Conservation (phyloP, 345 rosid species). For the Gossypium sturtianum region DNA sequence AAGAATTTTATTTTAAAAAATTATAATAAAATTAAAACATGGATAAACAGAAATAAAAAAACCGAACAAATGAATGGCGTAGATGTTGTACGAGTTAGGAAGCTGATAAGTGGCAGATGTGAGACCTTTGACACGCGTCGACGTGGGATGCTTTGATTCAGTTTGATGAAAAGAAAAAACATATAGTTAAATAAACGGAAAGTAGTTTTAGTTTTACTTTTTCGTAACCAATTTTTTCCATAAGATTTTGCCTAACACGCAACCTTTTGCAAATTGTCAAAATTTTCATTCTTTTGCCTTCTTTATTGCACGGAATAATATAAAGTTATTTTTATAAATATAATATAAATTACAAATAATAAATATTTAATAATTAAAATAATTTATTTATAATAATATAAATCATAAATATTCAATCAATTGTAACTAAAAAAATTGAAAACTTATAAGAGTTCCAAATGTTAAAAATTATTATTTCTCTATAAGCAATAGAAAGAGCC, state of each 20-base stretch:
- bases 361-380: too few species aligned
- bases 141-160: not conserved
- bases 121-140: not conserved
- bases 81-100: not conserved
- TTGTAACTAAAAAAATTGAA: too few species aligned
- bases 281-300: not conserved
- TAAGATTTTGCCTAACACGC: conserved; percentile 41
- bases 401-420: too few species aligned
- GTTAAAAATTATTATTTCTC: too few species aligned
- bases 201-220: not conserved
- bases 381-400: too few species aligned
- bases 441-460: too few species aligned
- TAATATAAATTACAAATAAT: too few species aligned
- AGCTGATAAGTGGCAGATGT: not conserved
- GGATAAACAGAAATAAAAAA: too few species aligned
- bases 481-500: too few species aligned
- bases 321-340: too few species aligned
- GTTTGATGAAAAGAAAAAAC: not conserved
- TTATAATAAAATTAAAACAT: not conserved
- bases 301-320: not conserved
- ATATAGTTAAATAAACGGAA: not conserved
- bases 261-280: conserved; percentile 31
- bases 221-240: conserved; percentile 31
- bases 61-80: not conserved
- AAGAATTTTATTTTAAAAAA: too few species aligned